Conservation (phyloP, 2,329 filamentous ascomycete genomes). For the Malbranchea cinnamomea region DNA sequence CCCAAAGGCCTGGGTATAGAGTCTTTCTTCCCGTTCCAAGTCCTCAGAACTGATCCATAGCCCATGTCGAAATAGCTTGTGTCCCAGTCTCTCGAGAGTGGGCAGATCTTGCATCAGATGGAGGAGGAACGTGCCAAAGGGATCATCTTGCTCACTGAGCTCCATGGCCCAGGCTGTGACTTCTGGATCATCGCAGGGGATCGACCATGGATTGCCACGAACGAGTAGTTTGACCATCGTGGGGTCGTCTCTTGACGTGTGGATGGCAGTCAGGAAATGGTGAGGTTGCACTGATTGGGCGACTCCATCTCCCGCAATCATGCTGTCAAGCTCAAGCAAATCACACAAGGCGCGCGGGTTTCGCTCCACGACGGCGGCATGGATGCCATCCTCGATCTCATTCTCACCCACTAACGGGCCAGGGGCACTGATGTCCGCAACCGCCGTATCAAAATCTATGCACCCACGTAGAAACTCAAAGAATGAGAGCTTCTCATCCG, state of each 20-base stretch:
- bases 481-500: constrained; percentile 15
- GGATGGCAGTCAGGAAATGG: constrained; percentile 20
- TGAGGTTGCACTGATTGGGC: constrained; percentile 15
- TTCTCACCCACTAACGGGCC: constrained; percentile 16
- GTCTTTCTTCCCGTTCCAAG: background rate
- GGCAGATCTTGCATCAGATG: constrained; percentile 3
- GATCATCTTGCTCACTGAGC: constrained; percentile 7
- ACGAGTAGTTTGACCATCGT: constrained; percentile 20
- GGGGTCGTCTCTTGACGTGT: constrained; percentile 13
- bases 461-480: constrained; percentile 22
- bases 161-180: constrained; percentile 24
- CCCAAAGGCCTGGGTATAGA: too few species aligned
- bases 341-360: constrained; percentile 19
- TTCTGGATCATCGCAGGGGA: constrained; percentile 21
- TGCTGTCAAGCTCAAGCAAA: constrained; percentile 25
- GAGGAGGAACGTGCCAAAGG: constrained; percentile 22
- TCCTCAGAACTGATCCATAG: too few species aligned
- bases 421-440: constrained; percentile 8
- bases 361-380: constrained; percentile 21
- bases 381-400: constrained; percentile 25
- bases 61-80: too few species aligned
- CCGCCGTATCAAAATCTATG: too few species aligned
- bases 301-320: background rate
- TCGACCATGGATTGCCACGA: constrained; percentile 24
- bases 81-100: too few species aligned